Evolutionary conservation across 345 rosid species (phyloP).

Genomic region (thale cress (Arabidopsis thaliana)): TAIR10.1 NC_003071.7:18884001-18884500

Average conservation of each 20-base stretch:
- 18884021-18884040: conserved; percentile 22
- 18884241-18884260: conserved; percentile 1
- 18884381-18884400: conserved; percentile 73
- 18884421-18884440: conserved; percentile 7
- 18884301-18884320: conserved; percentile 58
- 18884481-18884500: conserved; percentile 77
- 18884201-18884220: conserved; percentile 64
- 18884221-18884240: conserved; percentile 59
- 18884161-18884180: conserved; percentile 83
- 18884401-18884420: not conserved
- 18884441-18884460: not conserved
- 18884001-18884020: conserved; percentile 8
- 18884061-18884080: not conserved
- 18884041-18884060: not conserved
- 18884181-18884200: conserved; percentile 75
- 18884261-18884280: not conserved
- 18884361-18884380: conserved; percentile 78
- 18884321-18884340: conserved; percentile 72
- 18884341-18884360: conserved; percentile 85
- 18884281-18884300: not conserved
- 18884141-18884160: conserved; percentile 94
- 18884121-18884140: conserved; percentile 77
- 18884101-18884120: conserved; percentile 82
- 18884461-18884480: conserved; percentile 78
- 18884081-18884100: conserved; percentile 93